Conservation (phyloP, 306 rosid genomes). For the Begonia loranthoides region DNA sequence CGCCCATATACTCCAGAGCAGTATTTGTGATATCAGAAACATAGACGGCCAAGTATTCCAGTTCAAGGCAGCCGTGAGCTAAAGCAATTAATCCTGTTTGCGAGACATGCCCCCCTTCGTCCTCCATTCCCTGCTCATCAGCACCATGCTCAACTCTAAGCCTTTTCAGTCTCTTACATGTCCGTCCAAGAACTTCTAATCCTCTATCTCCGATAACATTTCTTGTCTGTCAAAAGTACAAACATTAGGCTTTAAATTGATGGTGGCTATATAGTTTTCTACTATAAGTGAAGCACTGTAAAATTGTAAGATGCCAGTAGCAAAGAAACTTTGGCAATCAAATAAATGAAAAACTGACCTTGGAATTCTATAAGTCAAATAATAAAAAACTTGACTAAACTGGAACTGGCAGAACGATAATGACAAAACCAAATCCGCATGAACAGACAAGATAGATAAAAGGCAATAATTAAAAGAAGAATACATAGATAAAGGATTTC, state of each 20-base stretch:
- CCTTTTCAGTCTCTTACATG: conserved; percentile 67
- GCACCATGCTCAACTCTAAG: conserved; percentile 88
- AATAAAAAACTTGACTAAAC: too few species aligned
- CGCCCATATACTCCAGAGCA: conserved; percentile 56
- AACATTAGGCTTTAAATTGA: background rate
- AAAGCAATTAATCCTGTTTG: conserved; percentile 83
- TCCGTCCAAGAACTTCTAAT: conserved; percentile 66
- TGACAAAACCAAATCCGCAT: too few species aligned
- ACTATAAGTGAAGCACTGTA: too few species aligned
- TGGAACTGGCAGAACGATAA: too few species aligned
- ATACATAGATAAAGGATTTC: too few species aligned
- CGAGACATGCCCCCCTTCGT: conserved; percentile 77
- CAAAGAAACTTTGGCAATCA: too few species aligned
- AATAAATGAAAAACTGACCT: too few species aligned
- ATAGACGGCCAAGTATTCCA: conserved; percentile 79
- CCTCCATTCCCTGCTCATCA: conserved; percentile 84
- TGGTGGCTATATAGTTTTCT: too few species aligned
- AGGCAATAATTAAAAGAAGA: too few species aligned
- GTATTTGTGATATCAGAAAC: conserved; percentile 80
- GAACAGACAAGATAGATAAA: too few species aligned
- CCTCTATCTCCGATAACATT: conserved; percentile 96
- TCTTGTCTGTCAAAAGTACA: conserved; percentile 55
- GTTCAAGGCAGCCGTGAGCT: conserved; percentile 79
- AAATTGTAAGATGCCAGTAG: too few species aligned
- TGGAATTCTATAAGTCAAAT: too few species aligned